Base-by-base conservation (phyloP, 805 yeast genomes). In the Cyberlindnera xishuangbannaensis region DNA sequence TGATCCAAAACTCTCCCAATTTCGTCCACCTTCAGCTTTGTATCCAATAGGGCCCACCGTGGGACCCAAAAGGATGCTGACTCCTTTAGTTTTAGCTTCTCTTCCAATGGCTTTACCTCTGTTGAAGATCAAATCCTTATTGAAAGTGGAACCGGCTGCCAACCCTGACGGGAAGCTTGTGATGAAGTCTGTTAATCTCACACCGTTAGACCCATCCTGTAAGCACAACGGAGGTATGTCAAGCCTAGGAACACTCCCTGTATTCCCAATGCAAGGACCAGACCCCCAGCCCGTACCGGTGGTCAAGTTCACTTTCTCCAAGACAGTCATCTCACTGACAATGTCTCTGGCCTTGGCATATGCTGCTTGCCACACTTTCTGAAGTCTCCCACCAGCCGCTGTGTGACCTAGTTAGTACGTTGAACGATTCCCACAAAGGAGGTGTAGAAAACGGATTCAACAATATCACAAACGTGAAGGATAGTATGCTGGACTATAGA, bases 271-370 rank as follows among this genome's bases (percentile, higher is more conserved):
- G 49, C 80, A 72, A 2, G 76, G 77, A 6, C 79, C 80, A 18
- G 73, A 63, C 2, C 76, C 76, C 73, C 78, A 74, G 14, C 78
- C 78, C 11, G 75, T 73, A 13, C 82, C 83, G 4, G 80, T 71
- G 6, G 82, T 76, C 31, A 76, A 53, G 48, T 76, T 76, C 18
- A 73, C 79, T 44, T 75, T 76, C 48, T 77, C 83, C 13, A 65
- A 56, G 24, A 70, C 64, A 4, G 79, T 62, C 73, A 77, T 69
- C 40, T 68, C 69, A 34, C 69, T 68, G 13, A 76, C 80, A 19
- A 76, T 50, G 35, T 63, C 68, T 39, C 73, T 58, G 3, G 82
- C 83, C 34, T 69, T 69, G 13, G 63, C 67, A 48, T 65, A 75
- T 2, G 83, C 82, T 12, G 61, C 64, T 39, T 64, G 69, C 84